Conservation (phyloP, 164 flowering plant species). For the Liquidambar formosana region DNA sequence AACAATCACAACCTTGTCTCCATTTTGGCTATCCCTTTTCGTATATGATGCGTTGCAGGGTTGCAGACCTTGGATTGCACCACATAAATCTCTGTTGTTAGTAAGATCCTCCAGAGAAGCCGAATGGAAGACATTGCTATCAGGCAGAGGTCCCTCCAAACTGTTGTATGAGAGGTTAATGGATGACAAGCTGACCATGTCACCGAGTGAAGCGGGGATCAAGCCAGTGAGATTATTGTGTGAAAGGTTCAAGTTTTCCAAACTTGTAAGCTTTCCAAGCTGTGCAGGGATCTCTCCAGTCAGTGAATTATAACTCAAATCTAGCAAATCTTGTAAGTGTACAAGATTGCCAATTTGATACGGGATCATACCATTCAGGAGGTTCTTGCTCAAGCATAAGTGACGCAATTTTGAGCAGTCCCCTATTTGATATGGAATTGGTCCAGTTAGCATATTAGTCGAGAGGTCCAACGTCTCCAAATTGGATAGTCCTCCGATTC, state of each 20-base stretch:
- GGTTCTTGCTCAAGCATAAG: too few species aligned
- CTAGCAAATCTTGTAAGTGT: constrained; percentile 16
- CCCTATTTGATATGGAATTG: constrained; percentile 2
- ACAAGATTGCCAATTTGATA: constrained; percentile 19
- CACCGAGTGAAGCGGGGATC: constrained; percentile 10
- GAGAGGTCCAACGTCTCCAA: constrained; percentile 16
- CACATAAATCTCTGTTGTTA: constrained; percentile 18
- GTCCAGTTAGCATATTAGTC: constrained; percentile 14
- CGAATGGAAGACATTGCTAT: constrained; percentile 12
- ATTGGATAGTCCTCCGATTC: constrained; percentile 10
- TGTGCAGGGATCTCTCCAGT: too few species aligned
- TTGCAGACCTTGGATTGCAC: too few species aligned
- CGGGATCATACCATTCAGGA: too few species aligned
- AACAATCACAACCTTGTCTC: too few species aligned
- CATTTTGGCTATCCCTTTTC: too few species aligned
- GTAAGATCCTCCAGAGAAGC: neutral
- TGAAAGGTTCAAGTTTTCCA: too few species aligned
- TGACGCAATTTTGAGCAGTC: neutral
- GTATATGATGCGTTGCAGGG: too few species aligned
- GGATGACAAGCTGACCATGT: constrained; percentile 1
- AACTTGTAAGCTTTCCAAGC: constrained; percentile 8
- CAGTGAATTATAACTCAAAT: constrained; percentile 28
- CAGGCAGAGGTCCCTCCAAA: constrained; percentile 26
- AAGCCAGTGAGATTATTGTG: too few species aligned
- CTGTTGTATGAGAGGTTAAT: constrained; percentile 20